Base-by-base conservation (phyloP, 2,329 filamentous ascomycete genomes). In the Fusarium sp. region DNA sequence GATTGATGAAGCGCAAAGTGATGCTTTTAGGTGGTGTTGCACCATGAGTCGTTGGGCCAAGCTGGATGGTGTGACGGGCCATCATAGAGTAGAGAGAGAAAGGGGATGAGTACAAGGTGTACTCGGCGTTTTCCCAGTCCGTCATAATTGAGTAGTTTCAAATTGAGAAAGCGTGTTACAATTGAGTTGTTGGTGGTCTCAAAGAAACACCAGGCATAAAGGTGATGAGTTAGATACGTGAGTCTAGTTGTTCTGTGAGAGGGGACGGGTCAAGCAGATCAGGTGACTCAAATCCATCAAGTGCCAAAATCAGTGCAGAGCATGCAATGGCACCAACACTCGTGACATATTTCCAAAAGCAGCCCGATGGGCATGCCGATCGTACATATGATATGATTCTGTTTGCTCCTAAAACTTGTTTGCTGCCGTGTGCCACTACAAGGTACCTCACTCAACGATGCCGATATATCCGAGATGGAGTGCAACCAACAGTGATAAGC, bases 11-110 rank as follows among this genome's bases (percentile, higher is more conserved):
- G 50, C 41, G 36, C 3, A 70, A 33, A 20, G 48, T 53, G 16
- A 68, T 70, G 15, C 16, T 53, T 14, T 60, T 47, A 1, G 67
- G 67, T 7, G 65, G 65, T 6, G 20, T 42, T 6, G 67, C 54
- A 20, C 20, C 16, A 33, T 53, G 33, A 3, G 59, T 68, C 5
- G 16, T 64, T 5, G 48, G 67, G 16, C 67, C 67, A 22, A 68
- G 64, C 5, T 60, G 65, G 33, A 68, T 22, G 6, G 67, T 70
- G 14, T 70, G 64, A 28, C 67, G 64, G 4, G 67, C 67, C 64
- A 70, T 70, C 67, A 60, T 68, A 3, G 65, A 70, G 16, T 68
- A 70, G 39, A 70, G 64, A 24, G 67, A 70, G 28, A 70, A 70
- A 13, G 67, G 67, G 5, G 54, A 64, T 0, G 67, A 70, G 54